Evolutionary conservation across 169 alveolate genomes (phyloP), one percentile per base, ranked within the genome.

Genomic region (Prorocentrum cordatum): DNA sequence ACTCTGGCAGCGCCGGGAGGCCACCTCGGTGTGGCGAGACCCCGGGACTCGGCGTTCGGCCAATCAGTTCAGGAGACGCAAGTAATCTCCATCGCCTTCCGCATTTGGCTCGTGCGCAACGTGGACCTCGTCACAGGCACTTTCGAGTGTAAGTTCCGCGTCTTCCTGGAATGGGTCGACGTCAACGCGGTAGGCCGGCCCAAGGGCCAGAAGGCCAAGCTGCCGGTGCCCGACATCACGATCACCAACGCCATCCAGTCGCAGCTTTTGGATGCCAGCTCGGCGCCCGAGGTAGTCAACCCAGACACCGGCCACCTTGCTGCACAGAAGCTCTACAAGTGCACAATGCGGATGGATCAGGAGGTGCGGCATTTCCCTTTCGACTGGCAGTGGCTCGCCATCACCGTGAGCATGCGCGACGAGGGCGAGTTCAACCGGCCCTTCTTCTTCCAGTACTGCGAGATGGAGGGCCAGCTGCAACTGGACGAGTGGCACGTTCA

Each of bases 221-320:
- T 45, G 26, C 1, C 33, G 12, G 12, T 39, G 50, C 50, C 6
- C 50, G 20, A 9, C 50, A 39, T n/a, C n/a, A n/a, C n/a, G n/a
- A n/a, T n/a, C n/a, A n/a, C n/a, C n/a, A n/a, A n/a, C n/a, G n/a
- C n/a, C n/a, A n/a, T n/a, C n/a, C n/a, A n/a, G n/a, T n/a, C n/a
- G n/a, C n/a, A n/a, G n/a, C n/a, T n/a, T n/a, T n/a, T n/a, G n/a
- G n/a, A n/a, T n/a, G n/a, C n/a, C n/a, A 77, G 88, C 75, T 77
- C 88, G n/a, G 88, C 88, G 3, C 88, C 88, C 22, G 88, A 77
- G 27, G 88, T 77, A n/a, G 88, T 77, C 45, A 77, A 77, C 45
- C 88, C 88, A n/a, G 58, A 39, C 62, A 77, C 88, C 20, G 88
- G 88, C 24, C 88, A 77, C 26, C 64, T 77, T 42, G 88, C 88